Evolutionary conservation across 129 eudicot genomes (phyloP), one percentile per base, ranked within the genome.

Genomic region (Arctium lappa): DNA sequence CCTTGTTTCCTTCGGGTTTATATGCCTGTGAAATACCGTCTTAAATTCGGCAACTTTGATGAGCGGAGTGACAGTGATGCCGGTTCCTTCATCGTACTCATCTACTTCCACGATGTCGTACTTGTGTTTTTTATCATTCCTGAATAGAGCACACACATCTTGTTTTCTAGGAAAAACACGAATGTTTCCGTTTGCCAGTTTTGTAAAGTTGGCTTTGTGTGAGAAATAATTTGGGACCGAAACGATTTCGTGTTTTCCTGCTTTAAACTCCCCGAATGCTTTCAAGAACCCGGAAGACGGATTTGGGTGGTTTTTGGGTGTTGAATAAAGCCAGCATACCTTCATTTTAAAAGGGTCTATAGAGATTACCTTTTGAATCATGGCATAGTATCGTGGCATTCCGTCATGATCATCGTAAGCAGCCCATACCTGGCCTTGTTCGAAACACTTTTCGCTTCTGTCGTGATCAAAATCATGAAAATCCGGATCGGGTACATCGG

Each of bases 341-440:
- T 69, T 90, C 75, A 92, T 75, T 90, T 84, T 86, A 82, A 94
- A 92, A 2, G 97, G 98, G 74, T 89, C 69, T 15, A 77, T 4
- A 72, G 97, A 89, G 37, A 92, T 71, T 40, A 94, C 89, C 7
- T 71, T 72, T 3, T 79, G 90, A 73, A 94, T 86, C 89, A 92
- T 79, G 46, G 91, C 97, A 87, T 92, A 94, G 63, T 73, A 72
- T 8, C 98, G 87, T 13, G 98, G 98, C 98, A 94, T 92, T 74
- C 94, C 98, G 80, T 94, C 97, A 78, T 74, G 87, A 72, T 89
- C 88, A 79, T 88, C 93, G 79, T 92, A 94, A 37, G 85, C 91
- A 36, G 94, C 97, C 97, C 98, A 92, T 2, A 92, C 92, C 74
- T 94, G 89, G 44, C 88, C 88, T 69, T 90, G 88, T 42, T 83